A percentile compares a stretch with the other conserved stretches of the same genome.
These are phyloP conservation scores for Boletus smithii DNA, from an alignment of 1,284 basidiomycete genomes.

Conservation along the genomic window DNA sequence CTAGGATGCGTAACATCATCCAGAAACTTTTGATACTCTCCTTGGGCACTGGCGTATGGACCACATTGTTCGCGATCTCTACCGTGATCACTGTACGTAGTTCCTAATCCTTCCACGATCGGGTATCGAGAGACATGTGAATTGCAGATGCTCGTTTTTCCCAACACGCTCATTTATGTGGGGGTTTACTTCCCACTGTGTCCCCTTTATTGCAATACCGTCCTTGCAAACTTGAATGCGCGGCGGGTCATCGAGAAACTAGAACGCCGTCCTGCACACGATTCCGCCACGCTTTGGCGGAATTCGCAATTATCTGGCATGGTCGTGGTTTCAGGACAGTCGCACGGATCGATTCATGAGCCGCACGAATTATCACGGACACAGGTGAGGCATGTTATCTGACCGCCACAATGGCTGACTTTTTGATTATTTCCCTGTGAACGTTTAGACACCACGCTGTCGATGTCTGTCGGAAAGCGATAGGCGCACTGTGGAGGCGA, in stretches of 20 bases:
- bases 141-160: constrained; percentile 13
- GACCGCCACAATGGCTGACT: neutral
- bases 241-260: constrained; percentile 16
- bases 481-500: neutral
- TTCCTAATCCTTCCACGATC: neutral
- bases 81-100: constrained; percentile 17
- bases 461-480: constrained; percentile 2
- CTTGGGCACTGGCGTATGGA: constrained; percentile 21
- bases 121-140: neutral
- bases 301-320: neutral
- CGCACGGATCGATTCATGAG: neutral
- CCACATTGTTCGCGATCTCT: constrained; percentile 18
- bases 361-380: constrained; percentile 1
- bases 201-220: constrained; percentile 33
- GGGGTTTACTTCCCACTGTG: constrained; percentile 30
- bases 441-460: constrained; percentile 5
- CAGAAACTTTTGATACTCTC: constrained; percentile 22
- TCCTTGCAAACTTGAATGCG: constrained; percentile 33
- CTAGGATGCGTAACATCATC: constrained; percentile 20
- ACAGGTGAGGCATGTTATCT: constrained; percentile 1
- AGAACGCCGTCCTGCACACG: constrained; percentile 1
- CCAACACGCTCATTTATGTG: constrained; percentile 17
- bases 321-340: neutral
- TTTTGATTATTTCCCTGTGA: neutral
- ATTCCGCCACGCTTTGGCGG: constrained; percentile 9